Conservation (phyloP, 2,329 filamentous ascomycete species). For the Ramularia endophylla region DNA sequence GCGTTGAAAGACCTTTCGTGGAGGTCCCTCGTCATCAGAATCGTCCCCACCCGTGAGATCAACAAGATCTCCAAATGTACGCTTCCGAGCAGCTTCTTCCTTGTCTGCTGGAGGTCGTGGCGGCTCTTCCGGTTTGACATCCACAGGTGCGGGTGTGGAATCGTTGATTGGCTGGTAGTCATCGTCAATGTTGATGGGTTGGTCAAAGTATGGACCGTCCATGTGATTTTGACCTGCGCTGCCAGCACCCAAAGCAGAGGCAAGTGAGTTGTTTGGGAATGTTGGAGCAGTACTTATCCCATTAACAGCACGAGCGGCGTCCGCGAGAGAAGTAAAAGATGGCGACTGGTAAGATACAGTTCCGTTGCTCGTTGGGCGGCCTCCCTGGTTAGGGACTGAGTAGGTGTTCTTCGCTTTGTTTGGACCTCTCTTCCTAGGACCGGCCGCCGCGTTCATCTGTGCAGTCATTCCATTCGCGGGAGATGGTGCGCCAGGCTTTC, state of each 20-base stretch:
- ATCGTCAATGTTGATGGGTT: constrained; percentile 4
- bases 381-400: background rate
- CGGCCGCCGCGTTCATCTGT: constrained; percentile 3
- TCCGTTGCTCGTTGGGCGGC: constrained; percentile 5
- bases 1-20: constrained; percentile 29
- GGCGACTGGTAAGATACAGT: constrained; percentile 25
- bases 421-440: constrained; percentile 17
- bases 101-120: constrained; percentile 40
- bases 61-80: constrained; percentile 49
- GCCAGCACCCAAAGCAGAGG: constrained; percentile 6
- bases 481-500: constrained; percentile 1
- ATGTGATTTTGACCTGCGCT: background rate
- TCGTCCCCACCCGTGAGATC: constrained; percentile 41
- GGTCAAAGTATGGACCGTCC: constrained; percentile 6
- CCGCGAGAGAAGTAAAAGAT: constrained; percentile 21
- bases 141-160: constrained; percentile 6
- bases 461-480: constrained; percentile 6
- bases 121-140: constrained; percentile 20
- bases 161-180: too few species aligned
- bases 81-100: constrained; percentile 51
- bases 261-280: constrained; percentile 6
- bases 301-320: constrained; percentile 21
- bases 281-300: constrained; percentile 12
- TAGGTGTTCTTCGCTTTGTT: constrained; percentile 7
- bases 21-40: constrained; percentile 43